Base-by-base conservation (phyloP, 177 flowering plant genomes). In the Vitis hybrid region DNA sequence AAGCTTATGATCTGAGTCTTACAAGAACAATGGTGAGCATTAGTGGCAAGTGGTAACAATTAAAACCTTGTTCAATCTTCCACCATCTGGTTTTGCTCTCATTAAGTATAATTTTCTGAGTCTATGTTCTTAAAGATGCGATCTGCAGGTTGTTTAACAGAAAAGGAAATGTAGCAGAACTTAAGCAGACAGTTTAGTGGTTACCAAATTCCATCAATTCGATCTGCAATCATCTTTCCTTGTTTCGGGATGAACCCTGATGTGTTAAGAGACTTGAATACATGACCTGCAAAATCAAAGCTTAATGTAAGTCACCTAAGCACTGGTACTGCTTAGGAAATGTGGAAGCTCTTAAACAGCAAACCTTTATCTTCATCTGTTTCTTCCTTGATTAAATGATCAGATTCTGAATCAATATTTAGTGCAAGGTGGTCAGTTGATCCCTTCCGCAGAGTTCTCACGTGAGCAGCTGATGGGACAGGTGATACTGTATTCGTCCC, bases 191-290 rank as follows among this genome's bases (percentile, higher is more conserved):
- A 12, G 21, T 48, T 35, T 50, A 71, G 68, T 9, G 52, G 46
- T 77, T 88, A 93, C 99, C 98, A 95, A 51, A 93, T 78, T 65
- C 99, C 99, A 77, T 95, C 99, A 56, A 95, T 69, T 59, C 94
- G 83, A 69, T 95, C 99, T 62, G 98, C 97, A 58, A 89, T 40
- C 78, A 81, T 62, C 80, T 88, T 95, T 68, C 94, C 99, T 84
- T 91, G 97, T 70, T 64, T 83, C 60, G 99, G 99, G 63, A 95
- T 71, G 60, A 95, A 81, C 76, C 99, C 99, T 11, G 94, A 82
- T 46, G 92, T 81, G 75, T 87, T 88, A 12, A 95, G 90, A 27
- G 99, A 90, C 86, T 90, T 95, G 83, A 95, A 95, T 15, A 81
- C 80, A 74, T 93, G 98, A 81, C 99, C 99, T 95, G 92, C 82